Evolutionary conservation across 257 asterid genomes (phyloP), one percentile per base, ranked within the genome.

Genomic region (Solanum corneliomulleri): DNA sequence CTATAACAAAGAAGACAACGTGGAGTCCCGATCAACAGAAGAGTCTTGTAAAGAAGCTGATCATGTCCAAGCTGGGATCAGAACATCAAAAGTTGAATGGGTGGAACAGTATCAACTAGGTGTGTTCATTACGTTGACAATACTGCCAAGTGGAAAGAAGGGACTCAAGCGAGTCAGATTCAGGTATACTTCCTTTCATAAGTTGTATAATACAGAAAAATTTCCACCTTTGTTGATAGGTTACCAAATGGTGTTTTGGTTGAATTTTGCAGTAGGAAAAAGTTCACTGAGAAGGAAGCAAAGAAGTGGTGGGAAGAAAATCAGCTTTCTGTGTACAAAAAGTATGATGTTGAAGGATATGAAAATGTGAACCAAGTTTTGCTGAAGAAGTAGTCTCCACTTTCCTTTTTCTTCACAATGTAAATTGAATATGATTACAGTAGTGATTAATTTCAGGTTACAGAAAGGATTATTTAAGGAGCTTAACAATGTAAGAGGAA

Each of bases 261-360:
- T 72, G 44, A 58, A 62, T 87, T 89, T 85, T 91, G 89, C 89
- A 92, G 94, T 87, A 92, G 94, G 89, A 92, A 86, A 84, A 87
- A 84, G 85, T 92, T 89, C 84, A 77, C 87, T 2, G 92, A 88
- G 44, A 89, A 82, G 68, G 93, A 90, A 85, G 94, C 94, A 10
- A 85, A 90, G 87, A 89, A 88, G 80, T 92, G 94, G 94, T 92
- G 94, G 94, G 88, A 91, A 52, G 93, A 92, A 88, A 92, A 92
- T 85, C 94, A 91, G 42, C 86, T 18, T 23, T 25, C 77, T 60
- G 93, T 92, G 44, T 88, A 89, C 88, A 88, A 88, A 62, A 82
- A 80, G 75, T 90, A 89, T 81, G 89, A 87, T 37, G 87, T 92
- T 52, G 93, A 90, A 27, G 91, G 87, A 87, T 85, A 83, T 68